These are phyloP conservation scores for Pythium coloratum DNA, from an alignment of 352 stramenopile genomes.

Conservation along the genomic window DNA sequence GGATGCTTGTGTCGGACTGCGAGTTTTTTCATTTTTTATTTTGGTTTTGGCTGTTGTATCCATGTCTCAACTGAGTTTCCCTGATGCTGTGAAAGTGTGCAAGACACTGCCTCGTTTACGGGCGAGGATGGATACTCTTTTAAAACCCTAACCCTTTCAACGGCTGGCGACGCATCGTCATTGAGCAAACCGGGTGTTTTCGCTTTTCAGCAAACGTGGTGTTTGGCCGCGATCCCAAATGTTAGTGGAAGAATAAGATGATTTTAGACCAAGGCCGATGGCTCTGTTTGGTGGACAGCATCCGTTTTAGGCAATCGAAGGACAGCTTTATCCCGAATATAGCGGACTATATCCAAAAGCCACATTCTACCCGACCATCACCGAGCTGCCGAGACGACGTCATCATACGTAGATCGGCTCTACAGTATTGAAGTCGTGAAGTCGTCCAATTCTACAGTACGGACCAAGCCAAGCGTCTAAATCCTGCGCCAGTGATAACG, in stretches of 20 bases:
- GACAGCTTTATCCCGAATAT: neutral
- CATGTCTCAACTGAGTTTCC: slow-evolving; percentile 7
- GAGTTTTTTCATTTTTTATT: neutral
- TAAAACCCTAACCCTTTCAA: neutral
- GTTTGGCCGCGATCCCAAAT: neutral
- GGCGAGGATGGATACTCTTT: neutral
- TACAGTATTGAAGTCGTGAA: slow-evolving; percentile 5
- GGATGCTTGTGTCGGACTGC: neutral
- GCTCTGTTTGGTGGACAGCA: neutral
- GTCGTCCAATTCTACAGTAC: neutral
- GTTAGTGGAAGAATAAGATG: neutral
- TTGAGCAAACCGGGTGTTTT: slow-evolving; percentile 7
- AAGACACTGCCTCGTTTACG: slow-evolving; percentile 1
- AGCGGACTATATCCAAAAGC: neutral
- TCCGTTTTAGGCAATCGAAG: neutral
- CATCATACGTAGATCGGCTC: neutral
- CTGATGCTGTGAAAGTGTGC: neutral
- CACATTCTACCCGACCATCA: neutral
- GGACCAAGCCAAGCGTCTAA: neutral
- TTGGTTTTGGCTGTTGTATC: slow-evolving; percentile 3
- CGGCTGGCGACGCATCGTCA: neutral
- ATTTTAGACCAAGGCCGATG: neutral
- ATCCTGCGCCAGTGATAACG: neutral
- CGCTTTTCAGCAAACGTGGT: slow-evolving; percentile 3
- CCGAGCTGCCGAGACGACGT: neutral